Conservation (phyloP, 805 yeast genomes). For the Candida ulmi region DNA sequence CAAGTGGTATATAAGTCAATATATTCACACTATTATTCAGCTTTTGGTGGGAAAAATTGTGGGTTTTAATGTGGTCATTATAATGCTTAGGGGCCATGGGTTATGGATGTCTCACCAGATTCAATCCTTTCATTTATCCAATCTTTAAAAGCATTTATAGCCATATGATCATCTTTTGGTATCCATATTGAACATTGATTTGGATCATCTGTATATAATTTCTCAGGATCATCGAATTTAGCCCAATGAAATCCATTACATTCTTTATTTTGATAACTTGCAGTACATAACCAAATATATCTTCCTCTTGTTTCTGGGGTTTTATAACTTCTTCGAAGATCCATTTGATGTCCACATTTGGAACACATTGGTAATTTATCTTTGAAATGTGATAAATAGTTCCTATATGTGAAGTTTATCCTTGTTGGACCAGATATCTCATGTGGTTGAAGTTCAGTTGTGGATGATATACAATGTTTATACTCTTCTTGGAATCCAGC, state of each 20-base stretch:
- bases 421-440: slow-evolving; percentile 45
- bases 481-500: slow-evolving; percentile 76
- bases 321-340: slow-evolving; percentile 49
- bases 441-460: slow-evolving; percentile 37
- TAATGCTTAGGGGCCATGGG: no score
- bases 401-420: slow-evolving; percentile 62
- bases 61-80: no score
- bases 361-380: slow-evolving; percentile 38
- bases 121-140: slow-evolving; percentile 6
- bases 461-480: slow-evolving; percentile 58
- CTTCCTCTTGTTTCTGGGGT: slow-evolving; percentile 41
- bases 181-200: slow-evolving; percentile 40
- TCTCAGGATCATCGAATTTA: slow-evolving; percentile 31
- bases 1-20: no score
- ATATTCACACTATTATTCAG: no score
- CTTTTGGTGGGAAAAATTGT: no score
- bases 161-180: slow-evolving; percentile 34
- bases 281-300: slow-evolving; percentile 65
- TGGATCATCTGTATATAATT: slow-evolving; percentile 28
- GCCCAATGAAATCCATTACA: slow-evolving; percentile 50
- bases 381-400: slow-evolving; percentile 36
- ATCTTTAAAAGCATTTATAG: slow-evolving; percentile 14
- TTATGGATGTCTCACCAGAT: no score
- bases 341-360: slow-evolving; percentile 37
- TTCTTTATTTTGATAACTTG: slow-evolving; percentile 35